Percentiles rank a stretch among this genome's conserved stretches.
Evolutionary conservation across 202 grass and related monocot genomes (phyloP).

Genomic region (Elaeis oleifera): DNA sequence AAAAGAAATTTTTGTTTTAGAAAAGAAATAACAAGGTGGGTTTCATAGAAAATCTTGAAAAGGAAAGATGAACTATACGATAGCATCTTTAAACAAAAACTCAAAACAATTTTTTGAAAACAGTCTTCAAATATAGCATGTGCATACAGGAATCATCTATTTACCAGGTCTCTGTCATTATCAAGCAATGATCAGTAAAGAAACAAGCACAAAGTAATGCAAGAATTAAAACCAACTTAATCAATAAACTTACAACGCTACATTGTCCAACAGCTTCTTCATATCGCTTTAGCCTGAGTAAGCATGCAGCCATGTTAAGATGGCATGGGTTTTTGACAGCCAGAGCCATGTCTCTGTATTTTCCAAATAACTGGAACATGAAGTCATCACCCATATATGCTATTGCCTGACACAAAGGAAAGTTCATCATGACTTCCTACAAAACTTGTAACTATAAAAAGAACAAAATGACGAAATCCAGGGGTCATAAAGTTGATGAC

Average conservation of each 20-base stretch:
- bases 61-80: no score
- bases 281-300: constrained; percentile 68
- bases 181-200: background rate
- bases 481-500: constrained; percentile 22
- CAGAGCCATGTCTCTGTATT: constrained; percentile 94
- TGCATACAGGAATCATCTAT: no score
- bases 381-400: constrained; percentile 99
- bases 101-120: no score
- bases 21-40: no score
- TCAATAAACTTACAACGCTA: constrained; percentile 51
- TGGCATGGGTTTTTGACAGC: constrained; percentile 94
- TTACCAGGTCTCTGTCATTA: no score
- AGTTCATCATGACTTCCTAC: no score
- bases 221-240: background rate
- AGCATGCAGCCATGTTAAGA: constrained; percentile 84
- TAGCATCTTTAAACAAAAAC: no score
- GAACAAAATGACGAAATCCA: constrained; percentile 10
- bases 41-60: no score
- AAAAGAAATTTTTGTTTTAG: no score
- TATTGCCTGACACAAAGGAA: constrained; percentile 50
- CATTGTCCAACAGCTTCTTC: constrained; percentile 82
- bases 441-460: background rate
- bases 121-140: no score
- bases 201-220: background rate
- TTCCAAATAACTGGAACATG: constrained; percentile 99